These are phyloP conservation scores for Saccharomycopsis schoenii DNA, from an alignment of 805 yeast species.

Conservation along the genomic window DNA sequence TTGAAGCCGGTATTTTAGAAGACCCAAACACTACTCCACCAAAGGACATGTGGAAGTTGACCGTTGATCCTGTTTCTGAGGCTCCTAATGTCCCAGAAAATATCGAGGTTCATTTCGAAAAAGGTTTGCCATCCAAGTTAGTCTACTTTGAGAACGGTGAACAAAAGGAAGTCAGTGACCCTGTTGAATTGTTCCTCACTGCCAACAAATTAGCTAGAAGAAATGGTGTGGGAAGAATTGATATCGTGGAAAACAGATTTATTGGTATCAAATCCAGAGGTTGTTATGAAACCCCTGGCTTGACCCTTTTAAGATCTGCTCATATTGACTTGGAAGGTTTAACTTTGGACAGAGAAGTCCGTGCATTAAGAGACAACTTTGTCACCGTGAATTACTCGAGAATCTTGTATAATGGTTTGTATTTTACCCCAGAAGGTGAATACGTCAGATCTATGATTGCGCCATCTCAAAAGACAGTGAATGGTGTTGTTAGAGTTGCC, in stretches of 20 bases:
- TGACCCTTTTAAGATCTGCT: slow-evolving; percentile 84
- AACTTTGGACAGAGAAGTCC: slow-evolving; percentile 93
- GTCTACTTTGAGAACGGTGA: slow-evolving; percentile 48
- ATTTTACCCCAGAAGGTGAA: slow-evolving; percentile 97
- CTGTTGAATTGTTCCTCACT: slow-evolving; percentile 84
- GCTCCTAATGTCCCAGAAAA: slow-evolving; percentile 94
- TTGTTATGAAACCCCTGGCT: slow-evolving; percentile 98
- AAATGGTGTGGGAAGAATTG: slow-evolving; percentile 99
- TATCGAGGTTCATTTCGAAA: slow-evolving; percentile 67
- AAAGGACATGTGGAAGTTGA: slow-evolving; percentile 99
- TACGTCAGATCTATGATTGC: slow-evolving; percentile 86
- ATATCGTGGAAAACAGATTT: slow-evolving; percentile 97
- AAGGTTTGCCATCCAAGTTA: slow-evolving; percentile 84
- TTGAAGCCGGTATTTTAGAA: slow-evolving; percentile 98
- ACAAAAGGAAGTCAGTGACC: slow-evolving; percentile 54
- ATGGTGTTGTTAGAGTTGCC: slow-evolving; percentile 91
- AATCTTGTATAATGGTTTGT: slow-evolving; percentile 91
- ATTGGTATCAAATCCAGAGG: slow-evolving; percentile 99
- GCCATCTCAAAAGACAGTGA: slow-evolving; percentile 91
- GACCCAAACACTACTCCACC: slow-evolving; percentile 99
- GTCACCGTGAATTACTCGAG: slow-evolving; percentile 89
- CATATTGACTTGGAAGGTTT: slow-evolving; percentile 97
- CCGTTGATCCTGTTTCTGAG: slow-evolving; percentile 78
- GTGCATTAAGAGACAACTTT: slow-evolving; percentile 92
- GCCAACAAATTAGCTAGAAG: slow-evolving; percentile 96